phyloP scores from a whole-genome alignment of 176 grass and related monocot species.

The Paspalum notatum region DNA sequence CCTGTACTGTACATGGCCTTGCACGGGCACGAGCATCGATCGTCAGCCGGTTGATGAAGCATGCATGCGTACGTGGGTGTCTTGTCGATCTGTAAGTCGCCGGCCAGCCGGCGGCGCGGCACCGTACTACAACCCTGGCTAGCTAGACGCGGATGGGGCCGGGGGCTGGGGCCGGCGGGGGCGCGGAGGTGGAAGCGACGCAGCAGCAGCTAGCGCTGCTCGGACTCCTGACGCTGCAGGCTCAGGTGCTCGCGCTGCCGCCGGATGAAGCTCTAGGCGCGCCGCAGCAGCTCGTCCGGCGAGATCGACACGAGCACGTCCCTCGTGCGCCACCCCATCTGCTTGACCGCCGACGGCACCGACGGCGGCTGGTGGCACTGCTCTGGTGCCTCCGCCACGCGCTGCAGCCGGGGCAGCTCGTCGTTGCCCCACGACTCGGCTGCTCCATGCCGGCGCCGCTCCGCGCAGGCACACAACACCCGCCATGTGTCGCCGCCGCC shows the following conservation, averaged over 20 bases:
- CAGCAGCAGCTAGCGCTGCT: slow-evolving; percentile 55
- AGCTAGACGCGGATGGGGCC: slow-evolving; percentile 38
- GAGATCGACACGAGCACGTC: slow-evolving; percentile 51
- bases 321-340: slow-evolving; percentile 68
- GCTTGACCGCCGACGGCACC: slow-evolving; percentile 1
- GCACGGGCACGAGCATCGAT: slow-evolving; percentile 19
- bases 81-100: neutral
- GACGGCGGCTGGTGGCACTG: neutral
- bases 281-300: slow-evolving; percentile 61
- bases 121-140: no score
- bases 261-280: slow-evolving; percentile 75
- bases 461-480: slow-evolving; percentile 2
- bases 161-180: slow-evolving; percentile 2
- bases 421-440: slow-evolving; percentile 70
- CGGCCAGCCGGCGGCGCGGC: neutral
- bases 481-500: no score
- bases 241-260: slow-evolving; percentile 73
- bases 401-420: slow-evolving; percentile 40
- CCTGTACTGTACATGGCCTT: slow-evolving; percentile 10
- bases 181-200: neutral
- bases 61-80: neutral
- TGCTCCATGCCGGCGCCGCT: slow-evolving; percentile 36
- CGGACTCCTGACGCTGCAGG: slow-evolving; percentile 81
- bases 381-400: slow-evolving; percentile 35
- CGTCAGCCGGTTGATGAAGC: neutral